A percentile compares a stretch with the other conserved stretches of the same genome.
Conservation (phyloP, 768 basidiomycete species). For the Hebeloma cylindrosporum region DNA sequence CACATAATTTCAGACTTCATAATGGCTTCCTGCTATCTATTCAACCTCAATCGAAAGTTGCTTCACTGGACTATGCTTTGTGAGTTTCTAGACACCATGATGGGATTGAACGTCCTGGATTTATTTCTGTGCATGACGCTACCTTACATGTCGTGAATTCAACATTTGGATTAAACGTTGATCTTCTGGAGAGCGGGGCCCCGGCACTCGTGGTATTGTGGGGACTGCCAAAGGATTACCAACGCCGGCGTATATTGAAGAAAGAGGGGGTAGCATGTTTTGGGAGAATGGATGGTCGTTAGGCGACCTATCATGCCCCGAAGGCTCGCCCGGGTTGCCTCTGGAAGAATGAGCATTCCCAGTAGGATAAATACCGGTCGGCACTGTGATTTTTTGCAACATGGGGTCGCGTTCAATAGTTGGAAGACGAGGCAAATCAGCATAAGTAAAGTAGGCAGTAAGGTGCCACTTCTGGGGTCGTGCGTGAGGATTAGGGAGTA, state of each 20-base stretch:
- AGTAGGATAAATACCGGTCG: constrained; percentile 46
- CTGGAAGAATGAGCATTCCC: constrained; percentile 44
- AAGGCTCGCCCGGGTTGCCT: constrained; percentile 33
- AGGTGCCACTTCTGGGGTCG: constrained; percentile 66
- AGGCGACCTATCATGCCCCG: constrained; percentile 12
- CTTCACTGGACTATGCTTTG: too few relatives aligned
- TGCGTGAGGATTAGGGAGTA: constrained; percentile 42
- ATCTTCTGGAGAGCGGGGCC: constrained; percentile 51
- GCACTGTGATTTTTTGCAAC: constrained; percentile 44
- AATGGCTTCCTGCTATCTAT: too few relatives aligned
- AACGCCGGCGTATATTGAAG: constrained; percentile 35
- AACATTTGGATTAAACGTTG: constrained; percentile 61
- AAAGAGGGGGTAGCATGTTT: constrained; percentile 41
- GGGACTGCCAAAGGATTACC: constrained; percentile 26
- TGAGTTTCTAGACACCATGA: too few relatives aligned
- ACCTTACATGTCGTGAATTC: constrained; percentile 40
- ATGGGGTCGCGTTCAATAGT: constrained; percentile 46
- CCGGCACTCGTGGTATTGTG: constrained; percentile 27
- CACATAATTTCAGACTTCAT: too few relatives aligned
- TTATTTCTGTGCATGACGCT: constrained; percentile 7
- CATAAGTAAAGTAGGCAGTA: constrained; percentile 55
- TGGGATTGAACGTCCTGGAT: too few relatives aligned
- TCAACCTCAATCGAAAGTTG: too few relatives aligned
- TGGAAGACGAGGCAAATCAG: constrained; percentile 46
- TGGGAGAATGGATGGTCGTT: constrained; percentile 18